phyloP scores from a whole-genome alignment of 2,329 filamentous ascomycete species.

The Ophiostoma fasciatum region DNA sequence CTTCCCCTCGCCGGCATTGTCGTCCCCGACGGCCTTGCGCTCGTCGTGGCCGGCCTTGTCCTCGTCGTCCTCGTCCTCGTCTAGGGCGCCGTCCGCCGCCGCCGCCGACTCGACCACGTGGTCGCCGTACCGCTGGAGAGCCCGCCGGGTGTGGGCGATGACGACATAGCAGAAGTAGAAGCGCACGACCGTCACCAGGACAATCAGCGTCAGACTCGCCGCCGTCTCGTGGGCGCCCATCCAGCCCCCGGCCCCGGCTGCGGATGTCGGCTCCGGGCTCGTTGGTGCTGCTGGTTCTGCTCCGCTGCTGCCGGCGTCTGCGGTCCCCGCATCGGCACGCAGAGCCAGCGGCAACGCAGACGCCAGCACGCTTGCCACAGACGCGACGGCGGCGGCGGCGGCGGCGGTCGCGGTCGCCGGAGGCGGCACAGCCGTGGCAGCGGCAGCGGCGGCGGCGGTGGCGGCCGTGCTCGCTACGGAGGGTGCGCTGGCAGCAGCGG shows the following conservation, averaged over 20 bases:
- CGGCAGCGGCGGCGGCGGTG: neutral
- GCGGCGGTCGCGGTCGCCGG: neutral
- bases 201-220: constrained; percentile 66
- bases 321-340: constrained; percentile 1
- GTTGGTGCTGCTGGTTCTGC: neutral
- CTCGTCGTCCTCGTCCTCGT: constrained; percentile 25
- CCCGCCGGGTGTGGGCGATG: constrained; percentile 66
- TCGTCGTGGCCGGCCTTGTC: constrained; percentile 2
- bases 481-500: neutral
- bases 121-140: constrained; percentile 55
- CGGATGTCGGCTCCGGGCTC: neutral
- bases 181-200: constrained; percentile 56
- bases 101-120: constrained; percentile 3
- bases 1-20: constrained; percentile 22
- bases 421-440: neutral
- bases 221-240: constrained; percentile 39
- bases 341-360: neutral
- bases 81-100: constrained; percentile 23
- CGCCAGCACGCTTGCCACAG: too few species aligned
- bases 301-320: neutral
- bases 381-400: neutral
- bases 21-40: neutral
- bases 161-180: constrained; percentile 76
- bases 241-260: constrained; percentile 11
- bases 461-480: neutral